Conservation (phyloP, 805 yeast species). For the Zygotorulaspora chibaensis region DNA sequence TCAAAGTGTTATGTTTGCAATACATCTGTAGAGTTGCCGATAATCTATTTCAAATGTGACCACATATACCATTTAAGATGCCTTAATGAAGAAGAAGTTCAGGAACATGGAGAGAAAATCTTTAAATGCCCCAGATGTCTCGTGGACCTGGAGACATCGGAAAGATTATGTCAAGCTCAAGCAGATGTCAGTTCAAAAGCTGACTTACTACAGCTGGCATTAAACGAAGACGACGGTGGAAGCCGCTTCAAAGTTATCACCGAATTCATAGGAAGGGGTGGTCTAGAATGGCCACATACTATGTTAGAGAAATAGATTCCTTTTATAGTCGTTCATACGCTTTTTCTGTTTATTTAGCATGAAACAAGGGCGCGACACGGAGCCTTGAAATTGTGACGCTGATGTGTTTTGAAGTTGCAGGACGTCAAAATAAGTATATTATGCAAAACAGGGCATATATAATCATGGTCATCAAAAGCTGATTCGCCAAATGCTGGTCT, state of each 20-base stretch:
- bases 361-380: slow-evolving; percentile 13
- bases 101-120: slow-evolving; percentile 16
- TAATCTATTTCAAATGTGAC: slow-evolving; percentile 76
- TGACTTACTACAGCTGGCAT: slow-evolving; percentile 56
- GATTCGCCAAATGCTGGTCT: background rate
- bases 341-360: slow-evolving; percentile 1
- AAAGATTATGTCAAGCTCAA: slow-evolving; percentile 55
- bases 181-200: slow-evolving; percentile 56
- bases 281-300: slow-evolving; percentile 47
- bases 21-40: slow-evolving; percentile 65
- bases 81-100: slow-evolving; percentile 44
- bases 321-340: background rate
- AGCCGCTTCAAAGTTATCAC: slow-evolving; percentile 72
- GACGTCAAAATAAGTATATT: background rate
- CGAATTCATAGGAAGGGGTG: slow-evolving; percentile 86
- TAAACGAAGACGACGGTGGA: slow-evolving; percentile 42
- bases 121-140: slow-evolving; percentile 71
- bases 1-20: slow-evolving; percentile 64
- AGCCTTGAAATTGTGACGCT: background rate
- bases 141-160: slow-evolving; percentile 63
- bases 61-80: slow-evolving; percentile 88
- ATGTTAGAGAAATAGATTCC: slow-evolving; percentile 6
- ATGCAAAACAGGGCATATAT: background rate
- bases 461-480: background rate
- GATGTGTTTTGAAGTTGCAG: background rate